Conservation (phyloP, 768 basidiomycete species). For the Amylocystis lapponica region DNA sequence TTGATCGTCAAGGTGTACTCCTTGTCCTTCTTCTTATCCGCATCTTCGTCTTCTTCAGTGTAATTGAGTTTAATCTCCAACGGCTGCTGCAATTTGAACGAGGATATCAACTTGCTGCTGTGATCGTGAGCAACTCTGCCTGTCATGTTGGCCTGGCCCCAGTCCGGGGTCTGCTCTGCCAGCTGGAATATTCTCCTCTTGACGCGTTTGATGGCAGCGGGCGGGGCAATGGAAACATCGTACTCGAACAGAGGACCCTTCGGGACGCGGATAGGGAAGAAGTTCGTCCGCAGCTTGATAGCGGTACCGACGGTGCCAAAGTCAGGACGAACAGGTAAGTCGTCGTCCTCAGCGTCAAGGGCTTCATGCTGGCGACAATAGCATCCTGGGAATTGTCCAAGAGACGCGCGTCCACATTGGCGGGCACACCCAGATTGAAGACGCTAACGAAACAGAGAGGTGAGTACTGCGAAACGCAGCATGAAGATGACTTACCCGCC, state of each 20-base stretch:
- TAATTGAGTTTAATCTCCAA: constrained; percentile 33
- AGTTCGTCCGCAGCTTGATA: constrained; percentile 47
- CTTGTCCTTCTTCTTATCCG: constrained; percentile 22
- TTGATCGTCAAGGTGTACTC: constrained; percentile 40
- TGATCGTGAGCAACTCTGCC: constrained; percentile 42
- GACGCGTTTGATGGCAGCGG: constrained; percentile 31
- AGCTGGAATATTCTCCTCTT: constrained; percentile 43
- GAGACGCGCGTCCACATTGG: constrained; percentile 49
- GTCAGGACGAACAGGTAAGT: constrained; percentile 43
- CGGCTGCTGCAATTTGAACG: constrained; percentile 35
- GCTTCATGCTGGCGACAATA: constrained; percentile 33
- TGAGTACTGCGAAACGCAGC: constrained; percentile 1
- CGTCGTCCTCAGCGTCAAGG: constrained; percentile 21
- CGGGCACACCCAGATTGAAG: constrained; percentile 34
- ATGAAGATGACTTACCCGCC: constrained; percentile 34
- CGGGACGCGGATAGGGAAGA: constrained; percentile 45
- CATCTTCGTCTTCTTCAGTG: constrained; percentile 42
- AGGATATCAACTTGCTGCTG: constrained; percentile 40
- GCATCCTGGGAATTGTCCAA: constrained; percentile 36
- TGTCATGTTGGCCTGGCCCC: constrained; percentile 35
- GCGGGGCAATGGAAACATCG: constrained; percentile 38
- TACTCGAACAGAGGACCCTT: constrained; percentile 45
- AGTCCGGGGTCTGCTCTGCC: constrained; percentile 38
- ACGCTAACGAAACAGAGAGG: constrained; percentile 25
- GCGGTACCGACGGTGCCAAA: constrained; percentile 38